Conservation (phyloP, 768 basidiomycete genomes). For the Boletus pseudopeckii region DNA sequence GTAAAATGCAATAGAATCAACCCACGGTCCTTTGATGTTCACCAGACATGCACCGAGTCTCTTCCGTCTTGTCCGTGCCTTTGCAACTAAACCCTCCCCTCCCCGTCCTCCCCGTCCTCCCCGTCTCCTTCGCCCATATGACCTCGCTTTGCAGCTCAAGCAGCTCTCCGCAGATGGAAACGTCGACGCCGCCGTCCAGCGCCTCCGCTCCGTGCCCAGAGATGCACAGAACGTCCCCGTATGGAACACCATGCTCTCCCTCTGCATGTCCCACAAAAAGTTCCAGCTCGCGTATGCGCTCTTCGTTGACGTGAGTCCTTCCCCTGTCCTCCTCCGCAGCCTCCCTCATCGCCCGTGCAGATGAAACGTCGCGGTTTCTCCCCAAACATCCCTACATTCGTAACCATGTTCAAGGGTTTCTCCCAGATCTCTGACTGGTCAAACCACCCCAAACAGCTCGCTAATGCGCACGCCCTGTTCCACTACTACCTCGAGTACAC, state of each 20-base stretch:
- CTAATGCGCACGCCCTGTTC: conserved; percentile 58
- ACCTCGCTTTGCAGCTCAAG: conserved; percentile 56
- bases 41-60: conserved; percentile 1
- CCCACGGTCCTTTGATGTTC: conserved; percentile 18
- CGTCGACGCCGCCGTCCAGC: conserved; percentile 58
- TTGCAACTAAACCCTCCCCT: not conserved
- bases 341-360: conserved; percentile 35
- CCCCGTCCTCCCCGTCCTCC: conserved; percentile 1
- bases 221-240: conserved; percentile 72
- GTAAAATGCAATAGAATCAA: not conserved
- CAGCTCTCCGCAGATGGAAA: conserved; percentile 53
- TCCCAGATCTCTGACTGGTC: conserved; percentile 61
- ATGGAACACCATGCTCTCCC: conserved; percentile 79
- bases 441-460: conserved; percentile 55
- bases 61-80: conserved; percentile 1
- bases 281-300: conserved; percentile 62
- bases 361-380: conserved; percentile 83
- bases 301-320: conserved; percentile 58
- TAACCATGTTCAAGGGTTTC: conserved; percentile 66
- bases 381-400: conserved; percentile 64
- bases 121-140: conserved; percentile 58
- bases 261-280: conserved; percentile 52
- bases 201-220: conserved; percentile 65
- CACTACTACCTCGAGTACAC: conserved; percentile 52
- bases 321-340: conserved; percentile 9